phyloP scores from a whole-genome alignment of 768 basidiomycete species.

The Rhizopogon vulgaris region DNA sequence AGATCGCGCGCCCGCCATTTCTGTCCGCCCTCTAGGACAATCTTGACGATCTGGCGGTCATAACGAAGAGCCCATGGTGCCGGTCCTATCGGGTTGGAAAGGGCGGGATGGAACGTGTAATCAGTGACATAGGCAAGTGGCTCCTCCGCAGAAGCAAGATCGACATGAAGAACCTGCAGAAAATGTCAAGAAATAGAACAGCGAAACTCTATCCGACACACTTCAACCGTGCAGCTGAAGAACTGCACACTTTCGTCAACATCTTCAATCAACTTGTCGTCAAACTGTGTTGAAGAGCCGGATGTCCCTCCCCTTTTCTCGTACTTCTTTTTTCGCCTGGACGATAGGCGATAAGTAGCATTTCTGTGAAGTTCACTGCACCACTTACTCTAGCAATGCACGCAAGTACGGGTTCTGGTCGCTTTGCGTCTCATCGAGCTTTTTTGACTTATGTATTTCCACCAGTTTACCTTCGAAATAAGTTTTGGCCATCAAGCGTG shows the following conservation, averaged over 20 bases:
- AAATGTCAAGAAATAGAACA: neutral
- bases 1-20: constrained; percentile 32
- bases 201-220: constrained; percentile 17
- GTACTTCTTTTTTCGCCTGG: constrained; percentile 46
- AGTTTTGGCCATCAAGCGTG: constrained; percentile 34
- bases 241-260: constrained; percentile 34
- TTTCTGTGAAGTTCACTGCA: neutral
- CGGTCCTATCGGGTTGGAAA: constrained; percentile 24
- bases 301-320: constrained; percentile 19
- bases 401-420: constrained; percentile 33
- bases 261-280: constrained; percentile 44
- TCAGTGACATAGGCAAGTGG: constrained; percentile 56
- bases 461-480: constrained; percentile 50
- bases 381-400: constrained; percentile 46
- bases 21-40: constrained; percentile 47
- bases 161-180: constrained; percentile 41
- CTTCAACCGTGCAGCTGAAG: constrained; percentile 57
- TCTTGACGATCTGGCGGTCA: constrained; percentile 44
- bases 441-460: constrained; percentile 35
- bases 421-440: constrained; percentile 35
- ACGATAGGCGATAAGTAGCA: constrained; percentile 1
- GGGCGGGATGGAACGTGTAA: constrained; percentile 47
- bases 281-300: constrained; percentile 26
- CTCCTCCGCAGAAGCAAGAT: constrained; percentile 24
- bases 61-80: constrained; percentile 39